Conservation (phyloP, 106 monocot species). For the Dactylorhiza incarnata region DNA sequence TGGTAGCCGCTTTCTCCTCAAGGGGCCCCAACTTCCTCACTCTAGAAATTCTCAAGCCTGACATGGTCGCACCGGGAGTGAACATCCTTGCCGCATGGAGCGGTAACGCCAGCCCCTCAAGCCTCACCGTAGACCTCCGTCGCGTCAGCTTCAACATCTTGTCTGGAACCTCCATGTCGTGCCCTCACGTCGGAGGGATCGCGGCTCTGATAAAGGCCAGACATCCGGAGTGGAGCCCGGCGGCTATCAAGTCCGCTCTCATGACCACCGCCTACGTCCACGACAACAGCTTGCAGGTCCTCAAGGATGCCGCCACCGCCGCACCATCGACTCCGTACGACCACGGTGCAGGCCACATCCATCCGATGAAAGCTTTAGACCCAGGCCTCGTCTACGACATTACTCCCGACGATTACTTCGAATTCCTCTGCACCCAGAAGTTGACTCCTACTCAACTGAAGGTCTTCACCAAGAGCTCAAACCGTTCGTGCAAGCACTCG, state of each 20-base stretch:
- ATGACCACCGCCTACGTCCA: constrained; percentile 95
- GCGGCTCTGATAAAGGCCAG: constrained; percentile 69
- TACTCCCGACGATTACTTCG: constrained; percentile 48
- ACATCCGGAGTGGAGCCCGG: constrained; percentile 81
- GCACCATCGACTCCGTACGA: constrained; percentile 36
- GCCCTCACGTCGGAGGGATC: constrained; percentile 83
- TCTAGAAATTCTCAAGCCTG: constrained; percentile 77
- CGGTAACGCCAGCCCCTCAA: constrained; percentile 60
- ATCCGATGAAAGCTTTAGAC: constrained; percentile 60
- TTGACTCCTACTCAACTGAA: constrained; percentile 55
- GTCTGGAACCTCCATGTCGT: constrained; percentile 94
- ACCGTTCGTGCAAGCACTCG: constrained; percentile 48
- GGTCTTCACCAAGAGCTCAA: constrained; percentile 49
- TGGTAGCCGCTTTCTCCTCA: constrained; percentile 86
- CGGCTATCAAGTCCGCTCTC: constrained; percentile 79
- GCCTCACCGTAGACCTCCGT: constrained; percentile 46
- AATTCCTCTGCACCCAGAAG: constrained; percentile 81
- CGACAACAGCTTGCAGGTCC: constrained; percentile 56
- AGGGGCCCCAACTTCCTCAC: constrained; percentile 77
- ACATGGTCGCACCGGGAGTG: constrained; percentile 81
- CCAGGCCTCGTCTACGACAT: constrained; percentile 84
- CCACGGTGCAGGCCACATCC: constrained; percentile 81
- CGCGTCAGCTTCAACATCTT: constrained; percentile 75
- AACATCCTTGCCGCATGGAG: constrained; percentile 95
- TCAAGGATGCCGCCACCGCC: constrained; percentile 51